Evolutionary conservation across 75 land plant species (phyloP).

Genomic region (Isoetes taiwanensis): DNA sequence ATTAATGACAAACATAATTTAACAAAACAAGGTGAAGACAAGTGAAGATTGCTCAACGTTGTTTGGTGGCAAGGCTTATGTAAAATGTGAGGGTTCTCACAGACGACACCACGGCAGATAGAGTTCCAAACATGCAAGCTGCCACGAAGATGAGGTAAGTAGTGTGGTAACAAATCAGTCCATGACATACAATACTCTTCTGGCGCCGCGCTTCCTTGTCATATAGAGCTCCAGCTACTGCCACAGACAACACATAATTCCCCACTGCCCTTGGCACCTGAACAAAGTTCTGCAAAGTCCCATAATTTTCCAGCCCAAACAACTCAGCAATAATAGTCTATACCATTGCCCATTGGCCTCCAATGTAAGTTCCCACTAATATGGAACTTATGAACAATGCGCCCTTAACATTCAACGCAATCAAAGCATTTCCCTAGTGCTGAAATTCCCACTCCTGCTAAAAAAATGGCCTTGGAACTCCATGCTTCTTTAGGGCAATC

Average conservation of each 20-base stretch:
- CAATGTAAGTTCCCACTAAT: not conserved
- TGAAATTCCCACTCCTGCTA: not conserved
- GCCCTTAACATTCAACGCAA: not conserved
- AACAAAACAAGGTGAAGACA: too few relatives aligned
- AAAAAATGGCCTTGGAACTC: too few relatives aligned
- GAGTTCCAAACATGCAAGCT: too few relatives aligned
- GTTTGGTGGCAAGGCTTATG: too few relatives aligned
- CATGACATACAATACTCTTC: too few relatives aligned
- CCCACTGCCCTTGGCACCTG: not conserved
- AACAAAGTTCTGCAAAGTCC: not conserved
- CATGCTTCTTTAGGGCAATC: too few relatives aligned
- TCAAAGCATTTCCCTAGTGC: not conserved
- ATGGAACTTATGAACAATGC: not conserved
- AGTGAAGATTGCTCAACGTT: too few relatives aligned
- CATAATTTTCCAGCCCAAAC: not conserved
- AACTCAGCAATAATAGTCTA: not conserved
- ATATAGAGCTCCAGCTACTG: not conserved
- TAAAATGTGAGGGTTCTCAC: too few relatives aligned
- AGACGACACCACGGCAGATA: too few relatives aligned
- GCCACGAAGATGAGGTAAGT: too few relatives aligned
- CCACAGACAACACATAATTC: not conserved
- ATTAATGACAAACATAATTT: too few relatives aligned
- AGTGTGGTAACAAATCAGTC: too few relatives aligned
- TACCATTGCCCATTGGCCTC: not conserved
- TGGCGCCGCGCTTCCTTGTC: constrained; percentile 9